These are phyloP conservation scores for Pulveroboletus frians DNA, from an alignment of 768 basidiomycete species.

Conservation along the genomic window DNA sequence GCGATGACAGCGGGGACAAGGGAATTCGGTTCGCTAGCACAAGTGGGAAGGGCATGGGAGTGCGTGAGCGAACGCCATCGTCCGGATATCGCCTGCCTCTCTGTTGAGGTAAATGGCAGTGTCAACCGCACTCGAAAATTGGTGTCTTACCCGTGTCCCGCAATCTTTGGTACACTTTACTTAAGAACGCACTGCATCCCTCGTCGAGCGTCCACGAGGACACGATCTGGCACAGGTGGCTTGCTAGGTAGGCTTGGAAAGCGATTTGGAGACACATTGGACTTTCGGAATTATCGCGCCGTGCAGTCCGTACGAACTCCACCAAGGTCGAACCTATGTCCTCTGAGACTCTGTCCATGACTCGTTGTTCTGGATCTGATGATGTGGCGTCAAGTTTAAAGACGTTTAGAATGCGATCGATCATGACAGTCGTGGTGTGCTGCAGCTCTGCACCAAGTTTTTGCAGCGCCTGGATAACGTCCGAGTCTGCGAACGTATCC, in stretches of 20 bases:
- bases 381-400: neutral
- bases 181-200: neutral
- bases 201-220: conserved; percentile 9
- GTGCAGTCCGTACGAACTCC: neutral
- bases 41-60: neutral
- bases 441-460: conserved; percentile 5
- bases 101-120: conserved; percentile 1
- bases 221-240: neutral
- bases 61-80: conserved; percentile 9
- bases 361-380: neutral
- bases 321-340: neutral
- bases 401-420: neutral
- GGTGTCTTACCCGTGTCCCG: neutral
- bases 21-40: neutral
- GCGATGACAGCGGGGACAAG: neutral
- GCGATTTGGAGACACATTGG: conserved; percentile 8
- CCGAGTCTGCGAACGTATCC: neutral
- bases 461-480: neutral
- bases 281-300: neutral
- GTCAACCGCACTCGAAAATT: neutral
- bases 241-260: conserved; percentile 3
- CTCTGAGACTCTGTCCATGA: neutral
- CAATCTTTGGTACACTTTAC: neutral
- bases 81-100: neutral
- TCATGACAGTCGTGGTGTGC: neutral